Conservation (phyloP, 2,329 filamentous ascomycete species). For the Talaromyces sp. region DNA sequence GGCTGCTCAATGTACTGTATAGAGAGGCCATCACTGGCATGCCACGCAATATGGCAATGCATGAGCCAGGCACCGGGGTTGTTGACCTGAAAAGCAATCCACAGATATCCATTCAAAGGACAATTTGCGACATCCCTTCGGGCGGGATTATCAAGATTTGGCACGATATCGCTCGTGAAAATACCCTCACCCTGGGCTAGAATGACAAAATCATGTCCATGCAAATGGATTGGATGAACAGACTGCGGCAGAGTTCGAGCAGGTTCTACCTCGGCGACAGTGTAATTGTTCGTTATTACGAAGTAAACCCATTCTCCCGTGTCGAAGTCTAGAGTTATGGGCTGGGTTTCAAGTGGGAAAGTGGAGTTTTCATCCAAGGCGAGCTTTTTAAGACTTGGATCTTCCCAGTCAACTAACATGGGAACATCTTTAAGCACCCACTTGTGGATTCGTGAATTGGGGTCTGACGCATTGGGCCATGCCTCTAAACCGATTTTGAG, state of each 20-base stretch:
- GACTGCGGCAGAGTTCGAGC: constrained; percentile 44
- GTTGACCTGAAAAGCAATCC: constrained; percentile 41
- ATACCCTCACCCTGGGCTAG: constrained; percentile 51
- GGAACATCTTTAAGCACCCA: too few species aligned
- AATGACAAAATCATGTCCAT: constrained; percentile 67
- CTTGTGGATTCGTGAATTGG: constrained; percentile 23
- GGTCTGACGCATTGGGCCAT: constrained; percentile 9
- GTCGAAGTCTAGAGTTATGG: too few species aligned
- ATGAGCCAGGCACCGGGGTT: constrained; percentile 46
- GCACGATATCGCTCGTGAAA: constrained; percentile 19
- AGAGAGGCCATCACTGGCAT: constrained; percentile 25
- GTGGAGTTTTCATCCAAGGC: too few species aligned
- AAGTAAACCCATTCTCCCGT: too few species aligned
- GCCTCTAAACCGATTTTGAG: constrained; percentile 20
- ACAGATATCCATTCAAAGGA: constrained; percentile 36
- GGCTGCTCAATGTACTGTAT: constrained; percentile 29
- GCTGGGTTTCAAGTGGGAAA: too few species aligned
- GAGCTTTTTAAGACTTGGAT: too few species aligned
- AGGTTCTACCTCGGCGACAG: constrained; percentile 42
- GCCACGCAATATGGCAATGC: constrained; percentile 42
- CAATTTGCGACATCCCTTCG: constrained; percentile 42
- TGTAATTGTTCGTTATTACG: too few species aligned
- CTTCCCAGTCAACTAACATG: too few species aligned
- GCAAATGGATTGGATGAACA: background rate
- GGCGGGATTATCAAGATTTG: constrained; percentile 31